Conservation (phyloP, 23 red algal genomes). For the Gracilaria domingensis region DNA sequence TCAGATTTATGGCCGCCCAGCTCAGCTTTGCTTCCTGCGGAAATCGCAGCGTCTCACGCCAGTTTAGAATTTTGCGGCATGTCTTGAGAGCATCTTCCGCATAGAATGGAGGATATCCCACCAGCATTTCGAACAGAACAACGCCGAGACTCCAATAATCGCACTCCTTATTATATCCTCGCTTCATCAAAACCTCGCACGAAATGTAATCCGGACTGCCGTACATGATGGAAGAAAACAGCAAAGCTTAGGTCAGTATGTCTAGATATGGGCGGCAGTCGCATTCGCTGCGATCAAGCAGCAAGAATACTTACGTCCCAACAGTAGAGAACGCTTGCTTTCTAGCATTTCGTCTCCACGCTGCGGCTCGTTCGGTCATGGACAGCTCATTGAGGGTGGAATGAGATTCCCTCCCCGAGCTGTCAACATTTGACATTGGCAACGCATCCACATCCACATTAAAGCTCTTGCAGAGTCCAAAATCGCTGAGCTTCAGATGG, state of each 20-base stretch:
- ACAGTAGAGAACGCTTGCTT: slow-evolving; percentile 95
- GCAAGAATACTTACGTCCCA: slow-evolving; percentile 75
- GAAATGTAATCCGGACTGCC: slow-evolving; percentile 97
- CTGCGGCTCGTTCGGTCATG: slow-evolving; percentile 82
- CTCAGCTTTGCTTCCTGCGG: slow-evolving; percentile 89
- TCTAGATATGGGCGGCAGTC: neutral
- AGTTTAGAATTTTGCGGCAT: slow-evolving; percentile 97
- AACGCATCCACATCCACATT: slow-evolving; percentile 62
- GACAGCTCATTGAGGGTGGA: slow-evolving; percentile 59
- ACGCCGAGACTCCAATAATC: slow-evolving; percentile 99
- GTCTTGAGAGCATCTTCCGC: slow-evolving; percentile 96
- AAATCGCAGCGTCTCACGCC: slow-evolving; percentile 90
- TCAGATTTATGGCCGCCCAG: slow-evolving; percentile 88
- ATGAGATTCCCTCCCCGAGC: neutral
- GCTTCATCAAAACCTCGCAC: slow-evolving; percentile 93
- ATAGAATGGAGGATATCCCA: slow-evolving; percentile 99
- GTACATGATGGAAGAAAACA: neutral
- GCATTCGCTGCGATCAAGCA: neutral
- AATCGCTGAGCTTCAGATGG: slow-evolving; percentile 95
- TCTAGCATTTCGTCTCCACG: slow-evolving; percentile 87
- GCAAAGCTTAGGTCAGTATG: neutral
- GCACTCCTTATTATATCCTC: slow-evolving; percentile 97
- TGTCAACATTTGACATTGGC: slow-evolving; percentile 29
- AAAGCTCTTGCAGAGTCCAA: slow-evolving; percentile 96
- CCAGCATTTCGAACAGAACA: slow-evolving; percentile 96